A percentile compares a stretch with the other conserved stretches of the same genome.
Conservation (phyloP, 768 basidiomycete species). For the Boletus rubropictus region DNA sequence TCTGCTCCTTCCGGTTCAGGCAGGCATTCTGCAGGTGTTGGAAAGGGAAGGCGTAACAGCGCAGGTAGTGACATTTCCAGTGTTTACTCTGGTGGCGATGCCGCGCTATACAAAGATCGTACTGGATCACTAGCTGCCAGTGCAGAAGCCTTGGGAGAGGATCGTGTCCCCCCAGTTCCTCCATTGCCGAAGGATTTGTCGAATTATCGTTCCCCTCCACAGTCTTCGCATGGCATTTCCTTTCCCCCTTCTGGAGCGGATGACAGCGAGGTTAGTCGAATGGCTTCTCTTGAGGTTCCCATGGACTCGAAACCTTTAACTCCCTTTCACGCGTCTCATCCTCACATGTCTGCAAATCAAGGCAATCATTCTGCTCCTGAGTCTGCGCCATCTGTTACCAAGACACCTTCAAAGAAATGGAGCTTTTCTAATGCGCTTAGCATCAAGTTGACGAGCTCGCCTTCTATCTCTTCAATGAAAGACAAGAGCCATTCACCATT, state of each 20-base stretch:
- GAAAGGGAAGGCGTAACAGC: constrained; percentile 70
- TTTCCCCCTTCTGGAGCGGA: constrained; percentile 45
- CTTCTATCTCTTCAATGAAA: constrained; percentile 51
- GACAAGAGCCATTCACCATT: constrained; percentile 36
- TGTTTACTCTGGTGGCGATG: constrained; percentile 60
- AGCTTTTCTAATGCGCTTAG: constrained; percentile 86
- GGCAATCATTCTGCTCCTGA: constrained; percentile 38
- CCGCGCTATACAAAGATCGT: constrained; percentile 59
- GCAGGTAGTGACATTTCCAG: constrained; percentile 82
- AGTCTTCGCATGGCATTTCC: constrained; percentile 48
- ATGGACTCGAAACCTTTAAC: constrained; percentile 20
- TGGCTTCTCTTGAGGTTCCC: constrained; percentile 50
- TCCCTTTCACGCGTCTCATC: constrained; percentile 31
- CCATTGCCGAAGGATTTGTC: constrained; percentile 87
- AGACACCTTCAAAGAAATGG: constrained; percentile 95
- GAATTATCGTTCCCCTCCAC: constrained; percentile 65
- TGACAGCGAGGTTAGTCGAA: constrained; percentile 44
- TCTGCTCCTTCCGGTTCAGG: constrained; percentile 57
- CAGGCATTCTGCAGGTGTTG: constrained; percentile 58
- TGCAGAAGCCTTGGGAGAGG: constrained; percentile 56
- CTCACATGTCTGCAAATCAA: constrained; percentile 36
- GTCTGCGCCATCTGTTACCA: constrained; percentile 43
- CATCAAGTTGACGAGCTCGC: constrained; percentile 63
- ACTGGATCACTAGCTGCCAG: constrained; percentile 53
- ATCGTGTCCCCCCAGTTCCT: constrained; percentile 84